phyloP scores from a whole-genome alignment of 2,329 filamentous ascomycete genomes.

The Aplosporella prunicola region DNA sequence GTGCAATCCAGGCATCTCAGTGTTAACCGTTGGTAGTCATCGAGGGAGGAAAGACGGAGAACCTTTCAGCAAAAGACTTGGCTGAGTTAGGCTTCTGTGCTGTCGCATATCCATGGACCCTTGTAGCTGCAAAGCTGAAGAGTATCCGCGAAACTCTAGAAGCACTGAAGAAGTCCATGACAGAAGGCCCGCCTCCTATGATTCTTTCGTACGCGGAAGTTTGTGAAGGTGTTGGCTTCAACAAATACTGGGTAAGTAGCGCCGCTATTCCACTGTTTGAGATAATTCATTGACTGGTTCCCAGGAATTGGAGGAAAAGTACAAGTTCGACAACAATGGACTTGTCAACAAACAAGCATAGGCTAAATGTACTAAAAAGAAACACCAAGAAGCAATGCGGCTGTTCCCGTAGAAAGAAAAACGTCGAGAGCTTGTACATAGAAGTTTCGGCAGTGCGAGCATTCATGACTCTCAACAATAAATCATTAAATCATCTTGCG shows the following conservation, averaged over 20 bases:
- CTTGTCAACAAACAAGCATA: conserved; percentile 4
- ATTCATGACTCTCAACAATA: too few relatives aligned
- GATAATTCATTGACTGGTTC: conserved; percentile 15
- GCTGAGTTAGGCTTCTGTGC: conserved; percentile 32
- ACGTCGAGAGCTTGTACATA: too few relatives aligned
- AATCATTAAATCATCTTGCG: too few relatives aligned
- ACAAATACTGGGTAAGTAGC: conserved; percentile 19
- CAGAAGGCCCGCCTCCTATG: conserved; percentile 32
- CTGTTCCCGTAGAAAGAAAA: too few relatives aligned
- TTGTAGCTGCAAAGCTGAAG: conserved; percentile 37
- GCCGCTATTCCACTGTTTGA: background rate
- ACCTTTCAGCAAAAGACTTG: conserved; percentile 31
- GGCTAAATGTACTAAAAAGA: background rate
- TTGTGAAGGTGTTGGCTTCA: conserved; percentile 34
- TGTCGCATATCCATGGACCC: conserved; percentile 37
- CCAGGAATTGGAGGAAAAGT: conserved; percentile 21
- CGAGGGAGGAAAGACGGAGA: conserved; percentile 34
- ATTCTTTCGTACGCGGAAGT: conserved; percentile 38
- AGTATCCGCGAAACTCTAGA: conserved; percentile 31
- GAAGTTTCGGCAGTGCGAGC: too few relatives aligned
- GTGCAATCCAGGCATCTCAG: too few relatives aligned
- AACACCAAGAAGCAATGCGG: too few relatives aligned
- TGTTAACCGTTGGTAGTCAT: conserved; percentile 20
- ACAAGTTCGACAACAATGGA: conserved; percentile 14
- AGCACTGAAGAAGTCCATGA: conserved; percentile 35